Conservation (phyloP, 1,284 basidiomycete genomes). For the Trametes versicolor region DNA sequence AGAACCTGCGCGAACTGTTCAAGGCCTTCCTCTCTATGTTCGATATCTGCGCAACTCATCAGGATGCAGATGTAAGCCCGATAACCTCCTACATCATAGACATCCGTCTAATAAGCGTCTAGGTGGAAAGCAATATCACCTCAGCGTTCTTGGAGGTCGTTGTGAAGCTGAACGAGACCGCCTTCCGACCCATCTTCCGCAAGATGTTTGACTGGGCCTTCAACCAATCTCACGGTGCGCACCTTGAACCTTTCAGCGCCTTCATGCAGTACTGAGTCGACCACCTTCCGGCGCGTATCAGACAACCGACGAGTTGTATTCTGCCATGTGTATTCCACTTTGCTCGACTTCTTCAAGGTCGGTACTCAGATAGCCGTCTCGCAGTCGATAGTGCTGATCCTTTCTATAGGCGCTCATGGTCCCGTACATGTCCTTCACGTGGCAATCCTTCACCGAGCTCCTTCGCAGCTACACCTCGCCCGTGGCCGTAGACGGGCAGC, state of each 20-base stretch:
- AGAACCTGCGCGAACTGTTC: conserved; percentile 80
- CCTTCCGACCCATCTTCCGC: conserved; percentile 94
- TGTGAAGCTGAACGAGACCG: conserved; percentile 92
- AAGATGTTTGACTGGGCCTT: conserved; percentile 97
- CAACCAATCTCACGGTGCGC: conserved; percentile 55
- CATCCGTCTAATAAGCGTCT: not conserved
- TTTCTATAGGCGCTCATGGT: conserved; percentile 78
- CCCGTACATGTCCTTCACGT: conserved; percentile 86
- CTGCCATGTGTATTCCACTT: conserved; percentile 73
- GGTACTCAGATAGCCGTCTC: conserved; percentile 22
- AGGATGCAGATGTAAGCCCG: conserved; percentile 9
- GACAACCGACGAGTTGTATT: conserved; percentile 68
- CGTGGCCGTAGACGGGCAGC: conserved; percentile 44
- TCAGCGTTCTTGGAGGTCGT: conserved; percentile 89
- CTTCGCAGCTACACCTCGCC: conserved; percentile 61
- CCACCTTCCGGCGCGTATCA: conserved; percentile 42
- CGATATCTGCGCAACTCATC: conserved; percentile 48
- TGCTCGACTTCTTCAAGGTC: conserved; percentile 90
- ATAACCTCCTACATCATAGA: not conserved
- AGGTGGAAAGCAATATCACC: conserved; percentile 69
- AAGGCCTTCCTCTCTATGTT: conserved; percentile 87
- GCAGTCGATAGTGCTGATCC: not conserved
- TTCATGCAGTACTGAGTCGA: conserved; percentile 12
- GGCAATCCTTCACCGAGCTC: conserved; percentile 75
- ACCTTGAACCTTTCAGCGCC: not conserved